Evolutionary conservation across 2,329 filamentous ascomycete genomes (phyloP), one percentile per base, ranked within the genome.

Genomic region (Epichloe brachyelytri): DNA sequence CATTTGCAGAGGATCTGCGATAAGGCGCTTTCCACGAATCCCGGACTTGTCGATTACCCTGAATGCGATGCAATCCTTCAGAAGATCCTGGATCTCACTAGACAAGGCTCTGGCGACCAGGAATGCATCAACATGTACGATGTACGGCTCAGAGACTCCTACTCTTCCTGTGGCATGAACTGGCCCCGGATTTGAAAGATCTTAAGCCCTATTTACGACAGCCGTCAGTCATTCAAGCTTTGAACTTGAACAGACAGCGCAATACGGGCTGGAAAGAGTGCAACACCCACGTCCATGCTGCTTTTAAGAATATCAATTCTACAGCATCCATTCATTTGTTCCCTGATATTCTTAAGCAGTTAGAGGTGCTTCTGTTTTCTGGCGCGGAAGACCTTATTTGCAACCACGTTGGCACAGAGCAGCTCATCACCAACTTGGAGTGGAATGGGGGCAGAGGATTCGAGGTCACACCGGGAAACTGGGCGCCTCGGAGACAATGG

Each of bases 111-210:
- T 51, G 73, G 75, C 47, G 65, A 77, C 41, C 68, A 77, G 46
- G 68, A 76, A 46, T 98, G 94, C 67, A 67, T 83, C 65, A 99
- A 98, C 71, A 96, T 97, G 88, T 99, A 99, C 67, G 93, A 99
- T 65, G 78, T 97, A 49, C 87, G 91, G 45, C 76, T 96, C 45
- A 82, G 75, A 56, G 93, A 98, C 67, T 72, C 71, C 6, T 88
- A 80, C 66, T 85, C 87, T 4, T 85, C 83, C 55, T 98, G 93
- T 66, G 93, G 93, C 58, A 95, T 95, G 90, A 91, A 89, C 71
- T 98, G 94, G 94, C 93, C 93, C 86, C 89, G 56, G 93, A 98
- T 68, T 74, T 98, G 61, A 68, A 69, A 45, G 64, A 78, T 47
- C 79, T 98, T 20, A 87, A 81, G 5, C 88, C 89, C 0, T 98